Evolutionary conservation across 371 early-diverging fungal species (phyloP).

Genomic region (Dichotomocladium elegans): DNA sequence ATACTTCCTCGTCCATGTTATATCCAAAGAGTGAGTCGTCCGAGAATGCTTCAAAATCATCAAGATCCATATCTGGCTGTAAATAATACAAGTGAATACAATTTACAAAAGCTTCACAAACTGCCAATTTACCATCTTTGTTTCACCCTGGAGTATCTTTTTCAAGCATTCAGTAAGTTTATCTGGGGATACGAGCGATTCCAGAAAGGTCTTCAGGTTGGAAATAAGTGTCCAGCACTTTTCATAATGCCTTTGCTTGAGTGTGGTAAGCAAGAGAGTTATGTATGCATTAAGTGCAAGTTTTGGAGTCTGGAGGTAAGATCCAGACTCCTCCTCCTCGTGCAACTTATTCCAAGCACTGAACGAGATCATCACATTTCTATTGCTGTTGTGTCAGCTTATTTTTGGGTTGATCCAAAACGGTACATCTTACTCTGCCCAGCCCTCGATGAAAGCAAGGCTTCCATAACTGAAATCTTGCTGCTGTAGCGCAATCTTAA

Average conservation of each 20-base stretch:
- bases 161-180: constrained; percentile 1
- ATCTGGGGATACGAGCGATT: constrained; percentile 20
- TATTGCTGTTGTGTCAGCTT: constrained; percentile 2
- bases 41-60: constrained; percentile 44
- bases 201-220: constrained; percentile 40
- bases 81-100: neutral
- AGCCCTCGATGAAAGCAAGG: constrained; percentile 34
- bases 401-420: neutral
- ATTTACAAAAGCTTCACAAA: neutral
- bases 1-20: constrained; percentile 43
- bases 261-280: constrained; percentile 39
- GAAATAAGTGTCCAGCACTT: constrained; percentile 39
- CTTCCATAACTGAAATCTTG: constrained; percentile 29
- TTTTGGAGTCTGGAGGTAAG: constrained; percentile 23
- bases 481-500: constrained; percentile 25
- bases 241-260: constrained; percentile 49
- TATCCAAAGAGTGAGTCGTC: constrained; percentile 46
- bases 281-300: constrained; percentile 49
- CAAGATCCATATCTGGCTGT: constrained; percentile 37
- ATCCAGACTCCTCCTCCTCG: neutral
- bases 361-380: constrained; percentile 33
- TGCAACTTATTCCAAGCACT: constrained; percentile 24
- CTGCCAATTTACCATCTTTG: constrained; percentile 28
- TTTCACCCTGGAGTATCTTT: constrained; percentile 18
- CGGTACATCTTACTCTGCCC: constrained; percentile 38